Evolutionary conservation across 495 filamentous ascomycete genomes (phyloP).

Genomic region (Bacidia rubella): DNA sequence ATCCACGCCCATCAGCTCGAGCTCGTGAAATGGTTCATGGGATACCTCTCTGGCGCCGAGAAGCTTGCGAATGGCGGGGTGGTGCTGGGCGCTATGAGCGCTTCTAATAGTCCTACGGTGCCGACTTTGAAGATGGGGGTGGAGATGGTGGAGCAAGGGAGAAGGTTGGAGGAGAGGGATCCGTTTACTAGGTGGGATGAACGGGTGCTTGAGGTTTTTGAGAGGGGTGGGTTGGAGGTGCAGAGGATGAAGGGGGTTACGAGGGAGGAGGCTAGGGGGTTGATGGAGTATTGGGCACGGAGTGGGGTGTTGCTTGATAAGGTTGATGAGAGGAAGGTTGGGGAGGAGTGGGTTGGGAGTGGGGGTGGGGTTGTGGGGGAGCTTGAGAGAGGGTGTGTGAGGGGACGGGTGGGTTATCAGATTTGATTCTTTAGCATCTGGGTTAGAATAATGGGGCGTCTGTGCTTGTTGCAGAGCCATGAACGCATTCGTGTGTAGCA

Average conservation of each 20-base stretch:
- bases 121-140: constrained; percentile 55
- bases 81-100: constrained; percentile 58
- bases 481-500: too few relatives aligned
- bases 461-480: too few relatives aligned
- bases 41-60: constrained; percentile 45
- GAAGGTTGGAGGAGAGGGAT: constrained; percentile 21
- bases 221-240: constrained; percentile 33
- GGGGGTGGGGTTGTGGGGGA: constrained; percentile 76
- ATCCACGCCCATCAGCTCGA: constrained; percentile 83
- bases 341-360: constrained; percentile 73
- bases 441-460: too few relatives aligned
- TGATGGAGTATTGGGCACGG: constrained; percentile 87
- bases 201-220: constrained; percentile 43
- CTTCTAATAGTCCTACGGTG: constrained; percentile 46
- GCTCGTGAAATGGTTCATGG: constrained; percentile 61
- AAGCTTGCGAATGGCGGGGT: constrained; percentile 63
- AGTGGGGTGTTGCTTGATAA: constrained; percentile 63
- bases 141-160: constrained; percentile 32
- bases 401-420: constrained; percentile 18
- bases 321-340: constrained; percentile 59
- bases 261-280: constrained; percentile 57
- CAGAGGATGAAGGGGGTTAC: constrained; percentile 49
- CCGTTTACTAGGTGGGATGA: constrained; percentile 56
- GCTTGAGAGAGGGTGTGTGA: constrained; percentile 53
- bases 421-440: too few relatives aligned